Percentiles rank a stretch among this genome's conserved stretches.
Evolutionary conservation across 2,329 filamentous ascomycete species (phyloP).

Genomic region (Endothia cerciana): DNA sequence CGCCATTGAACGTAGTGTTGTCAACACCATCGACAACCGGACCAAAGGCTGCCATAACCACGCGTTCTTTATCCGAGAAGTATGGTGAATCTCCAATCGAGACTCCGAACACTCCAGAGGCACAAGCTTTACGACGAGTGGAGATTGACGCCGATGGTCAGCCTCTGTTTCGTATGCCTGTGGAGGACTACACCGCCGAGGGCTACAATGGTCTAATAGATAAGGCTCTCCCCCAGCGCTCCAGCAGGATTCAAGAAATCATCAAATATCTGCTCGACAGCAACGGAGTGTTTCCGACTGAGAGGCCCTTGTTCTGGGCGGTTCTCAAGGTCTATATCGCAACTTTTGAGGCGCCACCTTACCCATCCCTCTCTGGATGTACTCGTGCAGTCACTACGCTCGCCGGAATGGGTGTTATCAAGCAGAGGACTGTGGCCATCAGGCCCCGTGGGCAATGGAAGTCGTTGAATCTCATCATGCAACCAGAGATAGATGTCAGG

Average conservation of each 20-base stretch:
- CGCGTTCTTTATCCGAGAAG: not conserved
- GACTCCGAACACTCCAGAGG: not conserved
- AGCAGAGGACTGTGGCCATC: constrained; percentile 25
- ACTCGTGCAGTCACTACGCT: constrained; percentile 35
- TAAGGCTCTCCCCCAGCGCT: constrained; percentile 28
- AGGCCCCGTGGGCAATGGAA: constrained; percentile 25
- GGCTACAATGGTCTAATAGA: constrained; percentile 4
- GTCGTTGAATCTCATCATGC: constrained; percentile 42
- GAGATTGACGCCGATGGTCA: not conserved
- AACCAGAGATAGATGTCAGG: constrained; percentile 46
- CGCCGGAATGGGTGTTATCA: constrained; percentile 36
- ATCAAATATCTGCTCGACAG: constrained; percentile 46
- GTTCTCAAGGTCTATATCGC: constrained; percentile 50
- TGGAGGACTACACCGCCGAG: constrained; percentile 29
- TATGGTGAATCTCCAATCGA: not conserved
- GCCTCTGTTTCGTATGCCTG: constrained; percentile 29
- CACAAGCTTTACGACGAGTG: constrained; percentile 9
- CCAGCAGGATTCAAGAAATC: constrained; percentile 44
- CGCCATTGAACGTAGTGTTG: not conserved
- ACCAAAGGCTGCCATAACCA: not conserved
- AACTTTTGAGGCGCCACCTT: constrained; percentile 41
- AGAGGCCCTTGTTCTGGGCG: constrained; percentile 53
- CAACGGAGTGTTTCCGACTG: constrained; percentile 53
- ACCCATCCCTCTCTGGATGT: constrained; percentile 35
- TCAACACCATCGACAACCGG: not conserved